Percentiles rank a stretch among this genome's conserved stretches.
Evolutionary conservation across 2,329 filamentous ascomycete species (phyloP).

Genomic region (Xylaria sp.): DNA sequence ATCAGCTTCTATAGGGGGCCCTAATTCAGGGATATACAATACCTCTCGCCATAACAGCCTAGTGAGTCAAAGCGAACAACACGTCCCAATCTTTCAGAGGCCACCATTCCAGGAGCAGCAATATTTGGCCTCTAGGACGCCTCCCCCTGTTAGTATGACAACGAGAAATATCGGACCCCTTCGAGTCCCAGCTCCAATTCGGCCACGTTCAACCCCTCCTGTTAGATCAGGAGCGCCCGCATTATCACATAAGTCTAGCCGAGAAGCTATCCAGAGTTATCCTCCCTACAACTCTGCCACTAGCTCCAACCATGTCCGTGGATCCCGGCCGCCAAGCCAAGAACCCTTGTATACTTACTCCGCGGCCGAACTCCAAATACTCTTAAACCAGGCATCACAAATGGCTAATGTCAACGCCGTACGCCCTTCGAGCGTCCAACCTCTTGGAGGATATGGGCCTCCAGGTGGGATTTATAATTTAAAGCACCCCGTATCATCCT

Average conservation of each 20-base stretch:
- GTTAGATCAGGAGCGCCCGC: slow-evolving; percentile 25
- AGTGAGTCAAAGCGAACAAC: slow-evolving; percentile 19
- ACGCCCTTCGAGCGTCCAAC: slow-evolving; percentile 32
- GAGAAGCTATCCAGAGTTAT: slow-evolving; percentile 37
- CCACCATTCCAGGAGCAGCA: slow-evolving; percentile 20
- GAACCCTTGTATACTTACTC: slow-evolving; percentile 28
- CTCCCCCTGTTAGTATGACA: slow-evolving; percentile 52
- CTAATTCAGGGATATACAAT: background rate
- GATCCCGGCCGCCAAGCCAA: slow-evolving; percentile 28
- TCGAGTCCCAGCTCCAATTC: slow-evolving; percentile 44
- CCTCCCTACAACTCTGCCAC: slow-evolving; percentile 25
- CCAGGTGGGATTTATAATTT: slow-evolving; percentile 40
- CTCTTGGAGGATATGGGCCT: slow-evolving; percentile 26
- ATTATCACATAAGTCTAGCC: slow-evolving; percentile 40
- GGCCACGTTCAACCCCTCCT: slow-evolving; percentile 46
- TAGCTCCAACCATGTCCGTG: background rate
- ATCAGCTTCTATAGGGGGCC: background rate
- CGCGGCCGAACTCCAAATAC: slow-evolving; percentile 10
- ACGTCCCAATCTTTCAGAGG: slow-evolving; percentile 24
- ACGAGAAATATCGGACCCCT: slow-evolving; percentile 45
- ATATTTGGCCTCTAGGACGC: slow-evolving; percentile 42
- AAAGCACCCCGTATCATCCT: slow-evolving; percentile 35
- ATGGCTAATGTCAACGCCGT: slow-evolving; percentile 36
- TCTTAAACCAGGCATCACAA: slow-evolving; percentile 28
- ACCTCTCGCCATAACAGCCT: slow-evolving; percentile 6